Evolutionary conservation across 2,329 filamentous ascomycete genomes (phyloP), one percentile per base, ranked within the genome.

Genomic region (Sordariomycetes sp.): DNA sequence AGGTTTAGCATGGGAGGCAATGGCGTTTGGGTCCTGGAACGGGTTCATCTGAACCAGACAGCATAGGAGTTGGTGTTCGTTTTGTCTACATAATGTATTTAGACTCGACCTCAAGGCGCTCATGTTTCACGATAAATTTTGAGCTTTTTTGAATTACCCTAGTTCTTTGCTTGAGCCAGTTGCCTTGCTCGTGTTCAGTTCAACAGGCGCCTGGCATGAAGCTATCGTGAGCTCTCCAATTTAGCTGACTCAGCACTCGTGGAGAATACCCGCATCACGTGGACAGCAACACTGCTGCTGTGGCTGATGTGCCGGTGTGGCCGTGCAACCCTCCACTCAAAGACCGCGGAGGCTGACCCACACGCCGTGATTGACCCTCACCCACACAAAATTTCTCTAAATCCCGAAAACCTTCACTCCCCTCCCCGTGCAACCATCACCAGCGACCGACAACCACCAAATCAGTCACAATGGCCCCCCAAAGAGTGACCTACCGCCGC

Each of bases 401-500:
- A 71, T 71, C 67, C 70, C 66, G 69, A 74, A 74, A 73, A 70
- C 72, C 69, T 62, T 71, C 66, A 63, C 51, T 65, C 64, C 61
- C 62, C 64, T 43, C 55, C 66, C 67, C 67, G 59, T 62, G 58
- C 67, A 69, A 69, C 66, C 64, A 40, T 40, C 60, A 57, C 62
- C 61, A 60, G 62, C 65, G 66, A 66, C 63, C 61, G 12, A 18
- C 37, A 66, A 65, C 66, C 66, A 69, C 65, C 69, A 71, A 67
- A 72, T 68, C 72, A 73, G 76, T 72, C 76, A 81, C 72, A 76
- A 84, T 84, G 81, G 73, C 76, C 67, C 72, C 77, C 74, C 76
- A 80, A 71, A 73, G 81, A 74, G 79, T 83, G 68, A 82, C 79
- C 71, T 85, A 88, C 82, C 85, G 87, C 78, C 86, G 87, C 75